A percentile compares a stretch with the other conserved stretches of the same genome.
These are phyloP conservation scores for Trypanosoma caninum DNA, from an alignment of 208 protist genomes.

Conservation along the genomic window DNA sequence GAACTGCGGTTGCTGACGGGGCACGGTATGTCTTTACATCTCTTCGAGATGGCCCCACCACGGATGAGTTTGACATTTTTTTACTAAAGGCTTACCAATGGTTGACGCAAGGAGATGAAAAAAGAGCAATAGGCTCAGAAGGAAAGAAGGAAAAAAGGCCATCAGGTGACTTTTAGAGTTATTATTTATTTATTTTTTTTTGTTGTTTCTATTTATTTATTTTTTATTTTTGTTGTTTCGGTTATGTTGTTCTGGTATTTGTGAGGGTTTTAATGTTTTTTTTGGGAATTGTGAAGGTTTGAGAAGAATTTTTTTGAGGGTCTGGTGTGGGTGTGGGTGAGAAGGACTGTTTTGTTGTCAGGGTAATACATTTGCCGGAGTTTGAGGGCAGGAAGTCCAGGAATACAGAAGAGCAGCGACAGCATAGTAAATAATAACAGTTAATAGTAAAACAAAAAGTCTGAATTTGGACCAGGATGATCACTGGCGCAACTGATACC, in stretches of 20 bases:
- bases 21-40: conserved; percentile 1
- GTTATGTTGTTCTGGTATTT: background rate
- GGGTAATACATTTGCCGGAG: too few relatives aligned
- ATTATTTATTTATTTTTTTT: conserved; percentile 13
- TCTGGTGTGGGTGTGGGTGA: background rate
- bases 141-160: background rate
- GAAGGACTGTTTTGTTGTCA: background rate
- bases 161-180: background rate
- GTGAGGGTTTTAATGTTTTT: background rate
- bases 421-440: too few relatives aligned
- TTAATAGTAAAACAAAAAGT: too few relatives aligned
- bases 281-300: too few relatives aligned
- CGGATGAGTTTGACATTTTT: background rate
- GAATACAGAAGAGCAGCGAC: too few relatives aligned
- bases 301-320: too few relatives aligned
- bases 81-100: conserved; percentile 6
- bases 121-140: background rate
- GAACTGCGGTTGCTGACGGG: background rate
- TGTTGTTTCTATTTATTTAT: conserved; percentile 15
- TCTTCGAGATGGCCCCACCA: background rate
- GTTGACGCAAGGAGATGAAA: background rate
- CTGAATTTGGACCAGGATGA: too few relatives aligned
- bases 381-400: too few relatives aligned
- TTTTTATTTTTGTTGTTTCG: background rate
- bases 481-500: too few relatives aligned